phyloP scores from a whole-genome alignment of 768 basidiomycete genomes.

The Serendipita indica region DNA sequence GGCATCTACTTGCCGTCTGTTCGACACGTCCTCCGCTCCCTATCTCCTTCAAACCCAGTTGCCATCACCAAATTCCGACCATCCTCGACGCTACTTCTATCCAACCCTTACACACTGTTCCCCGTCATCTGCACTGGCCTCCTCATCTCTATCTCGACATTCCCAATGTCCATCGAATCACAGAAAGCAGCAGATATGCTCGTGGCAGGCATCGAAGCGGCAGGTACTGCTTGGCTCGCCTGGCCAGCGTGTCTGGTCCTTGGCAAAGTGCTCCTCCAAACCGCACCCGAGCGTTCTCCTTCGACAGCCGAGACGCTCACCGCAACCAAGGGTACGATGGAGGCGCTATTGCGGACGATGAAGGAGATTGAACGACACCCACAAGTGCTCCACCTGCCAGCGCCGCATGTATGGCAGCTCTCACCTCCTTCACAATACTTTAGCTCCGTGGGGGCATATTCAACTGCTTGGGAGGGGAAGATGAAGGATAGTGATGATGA shows the following conservation, averaged over 20 bases:
- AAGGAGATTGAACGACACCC: slow-evolving; percentile 82
- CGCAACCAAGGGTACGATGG: slow-evolving; percentile 49
- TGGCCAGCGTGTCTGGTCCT: slow-evolving; percentile 74
- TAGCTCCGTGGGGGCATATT: not conserved
- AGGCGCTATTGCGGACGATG: slow-evolving; percentile 63
- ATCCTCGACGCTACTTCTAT: slow-evolving; percentile 10
- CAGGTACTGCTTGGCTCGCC: slow-evolving; percentile 67
- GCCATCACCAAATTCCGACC: slow-evolving; percentile 10
- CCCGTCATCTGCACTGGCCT: slow-evolving; percentile 10
- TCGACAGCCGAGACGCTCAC: not conserved
- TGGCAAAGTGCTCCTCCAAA: slow-evolving; percentile 79
- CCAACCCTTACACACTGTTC: slow-evolving; percentile 14
- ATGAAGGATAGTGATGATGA: slow-evolving; percentile 13
- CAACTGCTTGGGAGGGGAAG: not conserved
- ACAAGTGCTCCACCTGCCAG: slow-evolving; percentile 64
- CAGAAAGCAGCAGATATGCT: slow-evolving; percentile 69
- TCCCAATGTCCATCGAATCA: not conserved
- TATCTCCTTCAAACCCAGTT: slow-evolving; percentile 8
- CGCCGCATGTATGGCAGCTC: slow-evolving; percentile 83
- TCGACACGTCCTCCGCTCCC: not conserved
- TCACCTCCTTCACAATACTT: slow-evolving; percentile 28
- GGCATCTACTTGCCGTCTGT: not conserved
- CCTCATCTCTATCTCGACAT: slow-evolving; percentile 4
- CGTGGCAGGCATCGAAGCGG: slow-evolving; percentile 62
- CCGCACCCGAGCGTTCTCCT: slow-evolving; percentile 53